Conservation (phyloP, 768 basidiomycete species). For the Boletus barrowsii region DNA sequence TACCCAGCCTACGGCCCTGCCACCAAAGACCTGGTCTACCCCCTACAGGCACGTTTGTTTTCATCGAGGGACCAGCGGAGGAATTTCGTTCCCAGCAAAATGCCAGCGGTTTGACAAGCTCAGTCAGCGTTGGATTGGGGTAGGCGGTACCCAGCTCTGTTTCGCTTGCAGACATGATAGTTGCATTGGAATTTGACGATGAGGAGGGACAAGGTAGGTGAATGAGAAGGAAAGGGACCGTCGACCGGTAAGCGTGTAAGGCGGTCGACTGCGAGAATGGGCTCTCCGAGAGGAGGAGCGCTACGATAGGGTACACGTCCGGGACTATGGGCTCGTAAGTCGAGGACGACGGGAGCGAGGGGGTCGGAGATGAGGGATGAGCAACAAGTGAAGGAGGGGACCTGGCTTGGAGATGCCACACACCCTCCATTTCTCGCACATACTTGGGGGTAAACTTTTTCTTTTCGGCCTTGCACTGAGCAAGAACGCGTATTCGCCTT, state of each 20-base stretch:
- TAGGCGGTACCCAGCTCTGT: slow-evolving; percentile 8
- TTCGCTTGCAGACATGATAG: not conserved
- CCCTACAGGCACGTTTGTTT: not conserved
- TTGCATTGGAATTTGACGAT: not conserved
- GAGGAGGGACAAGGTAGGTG: slow-evolving; percentile 55
- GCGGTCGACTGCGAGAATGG: slow-evolving; percentile 71
- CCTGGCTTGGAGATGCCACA: slow-evolving; percentile 43
- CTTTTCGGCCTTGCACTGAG: slow-evolving; percentile 90
- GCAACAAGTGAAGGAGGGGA: not conserved
- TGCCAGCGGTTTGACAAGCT: slow-evolving; percentile 18
- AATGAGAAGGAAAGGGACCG: slow-evolving; percentile 75
- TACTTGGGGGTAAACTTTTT: slow-evolving; percentile 75
- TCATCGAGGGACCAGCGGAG: not conserved
- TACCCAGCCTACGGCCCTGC: slow-evolving; percentile 18
- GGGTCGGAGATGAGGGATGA: not conserved
- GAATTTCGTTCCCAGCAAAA: slow-evolving; percentile 25
- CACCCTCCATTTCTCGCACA: slow-evolving; percentile 91
- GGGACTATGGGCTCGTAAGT: not conserved
- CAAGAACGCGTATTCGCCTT: slow-evolving; percentile 69
- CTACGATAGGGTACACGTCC: slow-evolving; percentile 40
- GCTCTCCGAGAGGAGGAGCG: slow-evolving; percentile 77
- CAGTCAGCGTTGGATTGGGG: slow-evolving; percentile 22
- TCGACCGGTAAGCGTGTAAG: slow-evolving; percentile 68
- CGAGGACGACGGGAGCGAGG: not conserved
- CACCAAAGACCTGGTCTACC: slow-evolving; percentile 45